Conservation (phyloP, 108 stramenopile species). For the Cyclotella choctawhatcheeana region DNA sequence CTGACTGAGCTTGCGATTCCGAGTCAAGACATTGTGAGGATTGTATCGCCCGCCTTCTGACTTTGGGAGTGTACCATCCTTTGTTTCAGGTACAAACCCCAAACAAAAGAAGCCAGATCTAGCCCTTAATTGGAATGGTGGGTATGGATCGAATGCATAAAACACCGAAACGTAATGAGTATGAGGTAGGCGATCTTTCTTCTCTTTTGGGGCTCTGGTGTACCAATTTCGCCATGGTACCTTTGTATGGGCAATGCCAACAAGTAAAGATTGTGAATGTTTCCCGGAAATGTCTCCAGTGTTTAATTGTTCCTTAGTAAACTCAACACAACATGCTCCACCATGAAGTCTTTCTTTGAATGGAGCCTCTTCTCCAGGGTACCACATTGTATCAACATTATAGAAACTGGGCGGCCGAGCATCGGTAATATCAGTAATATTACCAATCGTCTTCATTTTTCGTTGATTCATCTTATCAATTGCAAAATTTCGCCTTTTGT, state of each 20-base stretch:
- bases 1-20: slow-evolving; percentile 31
- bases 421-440: slow-evolving; percentile 18
- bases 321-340: slow-evolving; percentile 46
- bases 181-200: slow-evolving; percentile 42
- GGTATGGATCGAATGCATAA: slow-evolving; percentile 47
- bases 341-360: slow-evolving; percentile 47
- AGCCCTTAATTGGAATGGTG: slow-evolving; percentile 48
- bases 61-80: slow-evolving; percentile 3
- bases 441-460: slow-evolving; percentile 38
- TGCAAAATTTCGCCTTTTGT: slow-evolving; percentile 26
- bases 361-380: slow-evolving; percentile 34
- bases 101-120: slow-evolving; percentile 57
- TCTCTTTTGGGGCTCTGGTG: slow-evolving; percentile 21
- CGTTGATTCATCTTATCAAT: slow-evolving; percentile 31
- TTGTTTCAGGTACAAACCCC: slow-evolving; percentile 26
- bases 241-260: slow-evolving; percentile 51
- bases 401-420: slow-evolving; percentile 32
- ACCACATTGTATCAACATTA: slow-evolving; percentile 40
- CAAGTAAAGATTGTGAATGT: slow-evolving; percentile 34
- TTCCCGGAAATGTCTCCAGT: slow-evolving; percentile 2
- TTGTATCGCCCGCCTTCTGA: slow-evolving; percentile 44
- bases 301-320: slow-evolving; percentile 33
- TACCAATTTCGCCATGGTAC: slow-evolving; percentile 49
- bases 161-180: slow-evolving; percentile 49
- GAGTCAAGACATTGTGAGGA: slow-evolving; percentile 27